Evolutionary conservation across 805 yeast genomes (phyloP), one percentile per base, ranked within the genome.

Genomic region (Saturnispora serradocipensis): DNA sequence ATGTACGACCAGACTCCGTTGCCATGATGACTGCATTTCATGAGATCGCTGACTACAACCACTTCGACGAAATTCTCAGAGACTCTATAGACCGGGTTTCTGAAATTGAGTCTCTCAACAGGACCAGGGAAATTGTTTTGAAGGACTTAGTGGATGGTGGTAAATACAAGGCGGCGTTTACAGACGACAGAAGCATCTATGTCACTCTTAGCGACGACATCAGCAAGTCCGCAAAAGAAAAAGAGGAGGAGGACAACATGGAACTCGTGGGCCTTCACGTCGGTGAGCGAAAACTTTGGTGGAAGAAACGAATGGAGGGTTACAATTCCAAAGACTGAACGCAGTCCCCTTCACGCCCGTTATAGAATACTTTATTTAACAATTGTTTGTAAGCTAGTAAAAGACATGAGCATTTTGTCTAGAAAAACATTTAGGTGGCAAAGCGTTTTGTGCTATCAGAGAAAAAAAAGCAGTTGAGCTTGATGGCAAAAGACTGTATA

Each of bases 11-110:
- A 0, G 95, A 87, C 63, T 81, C 88, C 8, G 84, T 85, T 2
- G 90, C 91, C 1, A 86, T 87, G 95, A 85, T 87, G 95, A 75
- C 90, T 58, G 95, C 91, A 5, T 87, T 87, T 63, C 79, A 85
- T 53, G 95, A 87, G 61, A 84, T 87, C 48, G 82, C 83, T 2
- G 69, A 78, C 3, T 81, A 79, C 65, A 85, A 87, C 0, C 86
- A 84, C 8, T 87, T 87, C 57, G 82, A 84, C 44, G 76, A 81
- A 52, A 67, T 86, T 22, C 66, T 87, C 28, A 74, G 76, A 16
- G 86, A 83, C 48, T 82, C 91, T 0, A 66, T 78, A 9, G 79
- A 81, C 49, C 69, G 95, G 47, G 86, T 87, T 2, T 74, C 78
- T 3, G 91, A 81, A 25, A 87, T 87, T 47, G 95, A 87, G 66